phyloP scores from a whole-genome alignment of 192 early-diverging fungal species.

The Funneliformis mosseae region DNA sequence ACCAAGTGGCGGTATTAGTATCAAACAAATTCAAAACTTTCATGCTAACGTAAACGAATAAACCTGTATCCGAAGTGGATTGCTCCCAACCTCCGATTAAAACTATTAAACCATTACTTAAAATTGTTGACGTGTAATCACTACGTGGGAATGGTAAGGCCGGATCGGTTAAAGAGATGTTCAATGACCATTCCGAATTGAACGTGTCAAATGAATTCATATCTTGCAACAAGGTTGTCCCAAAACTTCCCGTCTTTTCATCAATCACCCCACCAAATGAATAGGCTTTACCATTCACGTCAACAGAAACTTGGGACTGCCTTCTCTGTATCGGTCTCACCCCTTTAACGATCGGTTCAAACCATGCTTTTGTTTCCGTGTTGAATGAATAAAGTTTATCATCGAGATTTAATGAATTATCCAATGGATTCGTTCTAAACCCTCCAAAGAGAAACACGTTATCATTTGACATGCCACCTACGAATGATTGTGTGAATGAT shows the following conservation, averaged over 20 bases:
- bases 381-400: neutral
- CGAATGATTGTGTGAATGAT: neutral
- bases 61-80: neutral
- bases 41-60: neutral
- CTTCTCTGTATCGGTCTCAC: neutral
- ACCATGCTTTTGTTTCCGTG: neutral
- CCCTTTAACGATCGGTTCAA: neutral
- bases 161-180: neutral
- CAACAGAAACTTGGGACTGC: neutral
- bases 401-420: neutral
- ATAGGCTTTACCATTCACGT: neutral
- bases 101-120: neutral
- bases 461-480: neutral
- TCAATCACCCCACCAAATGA: neutral
- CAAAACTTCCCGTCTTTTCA: neutral
- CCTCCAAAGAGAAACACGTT: neutral
- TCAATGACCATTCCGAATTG: neutral
- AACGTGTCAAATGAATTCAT: neutral
- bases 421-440: neutral
- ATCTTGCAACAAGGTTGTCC: neutral
- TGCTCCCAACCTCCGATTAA: neutral
- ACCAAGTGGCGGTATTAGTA: neutral
- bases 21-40: neutral
- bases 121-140: neutral
- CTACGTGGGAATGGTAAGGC: neutral